These are phyloP conservation scores for Diaporthe capsici DNA, from an alignment of 2,329 filamentous ascomycete species.

Conservation along the genomic window DNA sequence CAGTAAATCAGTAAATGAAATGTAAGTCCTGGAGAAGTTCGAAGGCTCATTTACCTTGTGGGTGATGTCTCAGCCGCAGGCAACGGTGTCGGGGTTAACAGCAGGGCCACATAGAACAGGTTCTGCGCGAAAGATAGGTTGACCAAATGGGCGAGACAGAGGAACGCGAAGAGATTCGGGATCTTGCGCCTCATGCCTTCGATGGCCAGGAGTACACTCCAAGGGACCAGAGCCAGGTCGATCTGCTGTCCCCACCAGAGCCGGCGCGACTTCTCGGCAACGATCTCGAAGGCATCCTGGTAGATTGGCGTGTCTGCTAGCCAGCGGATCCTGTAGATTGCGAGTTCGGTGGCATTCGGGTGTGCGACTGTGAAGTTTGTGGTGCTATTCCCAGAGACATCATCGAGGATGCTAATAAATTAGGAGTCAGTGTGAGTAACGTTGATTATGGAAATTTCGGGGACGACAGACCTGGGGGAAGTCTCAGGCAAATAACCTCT, in stretches of 20 bases:
- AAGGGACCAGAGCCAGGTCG: slow-evolving; percentile 67
- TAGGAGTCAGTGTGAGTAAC: slow-evolving; percentile 5
- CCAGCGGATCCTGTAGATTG: slow-evolving; percentile 63
- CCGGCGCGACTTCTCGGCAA: slow-evolving; percentile 67
- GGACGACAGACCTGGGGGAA: slow-evolving; percentile 46
- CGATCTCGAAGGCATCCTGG: slow-evolving; percentile 66
- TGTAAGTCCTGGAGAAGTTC: too few species aligned
- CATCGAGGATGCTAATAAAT: slow-evolving; percentile 6
- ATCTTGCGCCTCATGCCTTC: slow-evolving; percentile 72
- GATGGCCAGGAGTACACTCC: slow-evolving; percentile 70
- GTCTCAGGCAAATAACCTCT: slow-evolving; percentile 49
- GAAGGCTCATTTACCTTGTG: slow-evolving; percentile 49
- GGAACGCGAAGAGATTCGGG: slow-evolving; percentile 67
- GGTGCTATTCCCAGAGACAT: slow-evolving; percentile 13
- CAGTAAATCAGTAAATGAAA: slow-evolving; percentile 19
- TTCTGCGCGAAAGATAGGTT: slow-evolving; percentile 74
- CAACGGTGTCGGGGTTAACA: slow-evolving; percentile 68
- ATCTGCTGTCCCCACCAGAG: slow-evolving; percentile 76
- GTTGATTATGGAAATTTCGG: too few species aligned
- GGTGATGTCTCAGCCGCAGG: slow-evolving; percentile 48
- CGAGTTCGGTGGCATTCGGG: slow-evolving; percentile 44
- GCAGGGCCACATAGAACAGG: slow-evolving; percentile 72
- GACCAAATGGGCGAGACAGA: slow-evolving; percentile 71
- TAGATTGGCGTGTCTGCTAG: slow-evolving; percentile 66
- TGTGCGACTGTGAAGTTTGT: slow-evolving; percentile 13